Base-by-base conservation (phyloP, 345 rosid species). In the Gossypium mustelinum region DNA sequence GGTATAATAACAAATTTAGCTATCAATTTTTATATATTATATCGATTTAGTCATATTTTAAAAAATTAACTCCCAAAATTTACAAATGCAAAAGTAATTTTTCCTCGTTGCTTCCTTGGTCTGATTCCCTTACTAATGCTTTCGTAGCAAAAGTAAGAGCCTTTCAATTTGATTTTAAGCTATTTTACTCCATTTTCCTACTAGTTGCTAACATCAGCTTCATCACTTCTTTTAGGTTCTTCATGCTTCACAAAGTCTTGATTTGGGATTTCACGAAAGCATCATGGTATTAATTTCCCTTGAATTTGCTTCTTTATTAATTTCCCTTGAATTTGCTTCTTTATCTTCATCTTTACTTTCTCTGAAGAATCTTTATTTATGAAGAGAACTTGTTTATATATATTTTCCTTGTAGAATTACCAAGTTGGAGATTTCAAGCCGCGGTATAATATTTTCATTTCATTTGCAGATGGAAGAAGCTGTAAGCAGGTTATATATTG, bases 351-450 rank as follows among this genome's bases (percentile, higher is more conserved):
- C 7, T 24, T 24, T 24, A 48, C 7, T 34, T 5, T 34, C 41
- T 34, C 41, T 34, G 7, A 24, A 27, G 34, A 47, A 39, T 48
- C 1, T 29, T 41, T 64, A 10, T 48, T 41, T 54, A 13, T 18
- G 51, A 41, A n/a, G 39, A 66, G 39, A 66, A 69, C 63, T 54
- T 61, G 43, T 56, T 41, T 0, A 2, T 47, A 11, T 39, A 51
- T 68, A 66, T 51, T 51, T 50, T 14, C 4, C 65, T 25, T 55
- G 25, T 78, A 86, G 87, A 84, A 86, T 81, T 84, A 77, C 68
- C 44, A 84, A 59, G 45, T 77, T 20, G 87, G 87, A 80, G 87
- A 85, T 81, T 86, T 86, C 76, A 86, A 86, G 80, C 89, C 85
- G 5, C 86, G 85, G 13, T 86, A 86, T 54, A 79, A 48, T 24